Conservation (phyloP, 1,284 basidiomycete genomes). For the Cutaneotrichosporon sp. region DNA sequence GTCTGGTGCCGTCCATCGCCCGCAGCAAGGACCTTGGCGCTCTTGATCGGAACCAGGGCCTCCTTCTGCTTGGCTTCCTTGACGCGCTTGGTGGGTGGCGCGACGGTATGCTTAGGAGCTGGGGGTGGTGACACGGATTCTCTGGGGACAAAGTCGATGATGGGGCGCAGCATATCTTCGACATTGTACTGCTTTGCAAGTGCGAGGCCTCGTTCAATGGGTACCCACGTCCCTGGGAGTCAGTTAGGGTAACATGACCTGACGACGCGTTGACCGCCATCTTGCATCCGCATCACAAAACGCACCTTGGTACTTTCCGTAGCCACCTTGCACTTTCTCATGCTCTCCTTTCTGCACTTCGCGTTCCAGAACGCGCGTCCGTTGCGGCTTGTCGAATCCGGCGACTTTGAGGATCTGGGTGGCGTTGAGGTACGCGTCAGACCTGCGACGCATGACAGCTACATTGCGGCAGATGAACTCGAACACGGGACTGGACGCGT, state of each 20-base stretch:
- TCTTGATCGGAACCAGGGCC: conserved; percentile 35
- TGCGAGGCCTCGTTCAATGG: conserved; percentile 81
- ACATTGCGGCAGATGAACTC: conserved; percentile 83
- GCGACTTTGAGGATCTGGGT: conserved; percentile 99
- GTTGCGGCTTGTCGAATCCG: conserved; percentile 97
- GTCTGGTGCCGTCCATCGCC: conserved; percentile 24
- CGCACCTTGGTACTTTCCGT: conserved; percentile 98
- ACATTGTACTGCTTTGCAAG: conserved; percentile 94
- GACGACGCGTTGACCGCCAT: conserved; percentile 3
- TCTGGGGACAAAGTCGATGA: conserved; percentile 85
- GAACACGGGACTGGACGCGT: conserved; percentile 47
- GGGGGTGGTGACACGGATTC: conserved; percentile 88
- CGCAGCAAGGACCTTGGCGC: conserved; percentile 20
- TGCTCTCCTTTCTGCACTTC: conserved; percentile 99
- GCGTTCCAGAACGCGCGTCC: conserved; percentile 93
- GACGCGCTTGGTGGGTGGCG: conserved; percentile 59
- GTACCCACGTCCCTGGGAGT: conserved; percentile 91
- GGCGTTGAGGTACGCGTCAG: conserved; percentile 97
- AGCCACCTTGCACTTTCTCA: conserved; percentile 99
- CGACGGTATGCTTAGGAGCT: conserved; percentile 92
- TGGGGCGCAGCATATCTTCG: conserved; percentile 80
- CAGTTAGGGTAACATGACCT: conserved; percentile 9
- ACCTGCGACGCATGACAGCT: conserved; percentile 94
- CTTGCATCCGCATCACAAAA: conserved; percentile 14
- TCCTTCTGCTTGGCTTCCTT: conserved; percentile 41